Base-by-base conservation (phyloP, 352 stramenopile species). In the Aphanomyces stellatus region DNA sequence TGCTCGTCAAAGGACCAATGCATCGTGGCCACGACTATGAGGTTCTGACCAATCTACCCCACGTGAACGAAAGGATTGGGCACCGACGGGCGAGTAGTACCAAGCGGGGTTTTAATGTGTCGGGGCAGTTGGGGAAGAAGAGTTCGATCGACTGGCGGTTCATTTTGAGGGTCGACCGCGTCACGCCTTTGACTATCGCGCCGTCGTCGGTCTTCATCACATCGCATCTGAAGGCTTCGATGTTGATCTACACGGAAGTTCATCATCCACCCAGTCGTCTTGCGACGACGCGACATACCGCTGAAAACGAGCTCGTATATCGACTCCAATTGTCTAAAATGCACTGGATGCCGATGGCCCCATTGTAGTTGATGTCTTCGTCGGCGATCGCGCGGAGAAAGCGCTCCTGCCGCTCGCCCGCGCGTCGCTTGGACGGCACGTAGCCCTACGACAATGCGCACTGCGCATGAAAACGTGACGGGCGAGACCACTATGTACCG, bases 121-220 rank as follows among this genome's bases (percentile, higher is more conserved):
- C 60, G 19, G 60, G 60, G 37, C 60, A 67, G 37, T 60, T 28
- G 8, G 60, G 60, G 30, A 67, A 67, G 34, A 67, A 67, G 15
- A 27, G 25, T 37, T 27, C 28, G 40, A 67, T 67, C 0, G 60
- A 67, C 3, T 42, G 48, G 27, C 60, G 60, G 27, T 31, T 67
- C 37, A 67, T 67, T 24, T 67, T 67, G 49, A 67, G 60, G 27
- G 15, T 57, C 40, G 60, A 67, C 25, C 41, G 41, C 0, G 48
- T 51, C 17, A 67, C 49, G 6, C 60, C 60, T 4, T 43, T 55
- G 34, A 67, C 60, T 15, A 67, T 60, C 22, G 60, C 60, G 3
- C 60, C 60, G 33, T 67, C 49, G 49, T 67, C 60, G 24, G 60
- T 60, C 49, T 67, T 67, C 33, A 48, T 67, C 22, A 67, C 49